These are phyloP conservation scores for Naganishia onofrii DNA, from an alignment of 768 basidiomycete species.

Conservation along the genomic window DNA sequence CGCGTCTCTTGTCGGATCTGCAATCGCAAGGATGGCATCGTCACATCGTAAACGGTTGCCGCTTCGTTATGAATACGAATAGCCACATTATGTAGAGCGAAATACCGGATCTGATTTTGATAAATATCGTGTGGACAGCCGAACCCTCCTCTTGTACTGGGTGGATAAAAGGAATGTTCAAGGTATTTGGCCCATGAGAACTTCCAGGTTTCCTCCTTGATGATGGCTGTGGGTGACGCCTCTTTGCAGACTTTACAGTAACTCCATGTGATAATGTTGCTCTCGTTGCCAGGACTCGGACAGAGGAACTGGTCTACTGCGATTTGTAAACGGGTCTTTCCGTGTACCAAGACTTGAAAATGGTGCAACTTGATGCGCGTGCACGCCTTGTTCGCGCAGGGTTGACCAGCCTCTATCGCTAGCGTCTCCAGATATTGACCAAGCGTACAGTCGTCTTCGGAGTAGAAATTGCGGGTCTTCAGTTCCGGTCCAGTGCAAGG, in stretches of 20 bases:
- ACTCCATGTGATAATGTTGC: conserved; percentile 86
- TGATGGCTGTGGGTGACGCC: conserved; percentile 79
- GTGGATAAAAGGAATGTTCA: conserved; percentile 91
- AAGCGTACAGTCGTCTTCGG: conserved; percentile 85
- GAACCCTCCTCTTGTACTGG: conserved; percentile 75
- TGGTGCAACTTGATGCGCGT: conserved; percentile 76
- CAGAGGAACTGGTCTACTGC: conserved; percentile 71
- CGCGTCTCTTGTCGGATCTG: conserved; percentile 81
- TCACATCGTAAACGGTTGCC: conserved; percentile 76
- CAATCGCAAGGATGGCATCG: conserved; percentile 83
- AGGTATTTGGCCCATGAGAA: conserved; percentile 96
- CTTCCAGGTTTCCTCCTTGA: conserved; percentile 85
- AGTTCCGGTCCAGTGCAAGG: conserved; percentile 62
- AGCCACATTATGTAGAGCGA: conserved; percentile 61
- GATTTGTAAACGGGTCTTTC: conserved; percentile 74
- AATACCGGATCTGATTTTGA: conserved; percentile 86
- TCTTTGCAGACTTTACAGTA: conserved; percentile 68
- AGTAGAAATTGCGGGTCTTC: conserved; percentile 79
- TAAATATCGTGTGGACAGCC: conserved; percentile 93
- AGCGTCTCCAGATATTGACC: conserved; percentile 87
- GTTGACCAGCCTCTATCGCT: conserved; percentile 56
- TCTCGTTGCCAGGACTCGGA: conserved; percentile 53
- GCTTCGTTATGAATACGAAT: conserved; percentile 79
- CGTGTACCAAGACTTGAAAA: conserved; percentile 86
- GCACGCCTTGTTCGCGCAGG: conserved; percentile 81